A percentile compares a stretch with the other conserved stretches of the same genome.
These are phyloP conservation scores for Pugionium cornutum DNA, from an alignment of 345 rosid species.

Conservation along the genomic window DNA sequence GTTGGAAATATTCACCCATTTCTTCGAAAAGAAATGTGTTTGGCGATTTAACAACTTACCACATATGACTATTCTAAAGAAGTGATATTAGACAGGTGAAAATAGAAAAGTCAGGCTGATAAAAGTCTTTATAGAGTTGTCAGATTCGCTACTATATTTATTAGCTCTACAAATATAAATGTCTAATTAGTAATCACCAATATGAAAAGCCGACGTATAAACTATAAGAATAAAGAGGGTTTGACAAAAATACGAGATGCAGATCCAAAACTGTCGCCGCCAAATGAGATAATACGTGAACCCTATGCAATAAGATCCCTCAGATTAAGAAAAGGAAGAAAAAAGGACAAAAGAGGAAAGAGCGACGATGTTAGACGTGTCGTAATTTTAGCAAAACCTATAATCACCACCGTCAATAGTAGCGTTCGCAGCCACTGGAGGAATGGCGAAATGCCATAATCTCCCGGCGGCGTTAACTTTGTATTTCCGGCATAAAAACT, in stretches of 20 bases:
- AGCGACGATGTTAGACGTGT: background rate
- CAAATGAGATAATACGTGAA: constrained; percentile 34
- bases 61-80: background rate
- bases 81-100: background rate
- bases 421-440: constrained; percentile 44
- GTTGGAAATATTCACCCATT: no score
- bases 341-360: constrained; percentile 32
- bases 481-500: constrained; percentile 58
- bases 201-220: background rate
- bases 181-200: background rate
- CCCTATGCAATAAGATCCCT: constrained; percentile 28
- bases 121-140: constrained; percentile 1
- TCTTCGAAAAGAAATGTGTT: no score
- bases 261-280: constrained; percentile 40
- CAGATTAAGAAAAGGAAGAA: background rate
- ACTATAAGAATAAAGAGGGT: constrained; percentile 2
- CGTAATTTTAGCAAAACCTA: constrained; percentile 40
- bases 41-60: no score
- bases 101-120: background rate
- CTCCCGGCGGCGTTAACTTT: constrained; percentile 53
- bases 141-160: background rate
- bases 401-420: constrained; percentile 30
- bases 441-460: constrained; percentile 67
- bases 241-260: constrained; percentile 1
- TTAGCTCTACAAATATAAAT: background rate